These are phyloP conservation scores for Boletus barrowsii DNA, from an alignment of 768 basidiomycete genomes.

Conservation along the genomic window DNA sequence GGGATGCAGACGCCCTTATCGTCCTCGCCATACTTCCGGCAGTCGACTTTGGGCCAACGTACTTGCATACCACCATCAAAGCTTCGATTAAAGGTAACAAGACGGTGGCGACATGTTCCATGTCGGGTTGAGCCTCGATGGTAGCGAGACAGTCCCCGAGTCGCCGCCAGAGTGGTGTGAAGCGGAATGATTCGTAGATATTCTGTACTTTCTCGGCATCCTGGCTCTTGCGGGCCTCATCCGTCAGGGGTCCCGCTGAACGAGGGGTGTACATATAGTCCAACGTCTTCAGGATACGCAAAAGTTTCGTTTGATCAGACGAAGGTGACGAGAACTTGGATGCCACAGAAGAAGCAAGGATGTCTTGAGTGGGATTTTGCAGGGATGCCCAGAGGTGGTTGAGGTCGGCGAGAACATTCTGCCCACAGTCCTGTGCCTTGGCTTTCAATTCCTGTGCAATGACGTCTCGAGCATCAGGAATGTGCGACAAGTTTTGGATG, in stretches of 20 bases:
- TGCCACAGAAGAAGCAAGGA: slow-evolving; percentile 65
- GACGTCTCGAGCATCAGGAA: slow-evolving; percentile 85
- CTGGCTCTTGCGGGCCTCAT: slow-evolving; percentile 39
- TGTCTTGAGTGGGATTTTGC: slow-evolving; percentile 51
- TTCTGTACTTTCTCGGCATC: slow-evolving; percentile 80
- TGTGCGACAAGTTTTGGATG: slow-evolving; percentile 87
- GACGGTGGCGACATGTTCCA: slow-evolving; percentile 88
- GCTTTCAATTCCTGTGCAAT: slow-evolving; percentile 84
- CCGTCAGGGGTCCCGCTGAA: slow-evolving; percentile 37
- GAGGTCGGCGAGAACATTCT: slow-evolving; percentile 69
- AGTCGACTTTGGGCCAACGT: slow-evolving; percentile 69
- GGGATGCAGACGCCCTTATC: slow-evolving; percentile 64
- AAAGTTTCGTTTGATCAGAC: slow-evolving; percentile 92
- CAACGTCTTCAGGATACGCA: slow-evolving; percentile 93
- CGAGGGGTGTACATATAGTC: slow-evolving; percentile 91
- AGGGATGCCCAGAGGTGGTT: slow-evolving; percentile 70
- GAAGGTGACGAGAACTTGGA: slow-evolving; percentile 92
- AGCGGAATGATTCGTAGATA: slow-evolving; percentile 91
- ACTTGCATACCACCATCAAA: slow-evolving; percentile 98
- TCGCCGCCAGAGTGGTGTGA: slow-evolving; percentile 83
- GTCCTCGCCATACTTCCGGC: slow-evolving; percentile 44
- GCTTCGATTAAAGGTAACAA: slow-evolving; percentile 93
- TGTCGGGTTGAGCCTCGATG: slow-evolving; percentile 76
- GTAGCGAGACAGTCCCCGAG: slow-evolving; percentile 86
- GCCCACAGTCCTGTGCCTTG: slow-evolving; percentile 87